Evolutionary conservation across 2,329 filamentous ascomycete species (phyloP).

Genomic region (Cercospora nicotianae): DNA sequence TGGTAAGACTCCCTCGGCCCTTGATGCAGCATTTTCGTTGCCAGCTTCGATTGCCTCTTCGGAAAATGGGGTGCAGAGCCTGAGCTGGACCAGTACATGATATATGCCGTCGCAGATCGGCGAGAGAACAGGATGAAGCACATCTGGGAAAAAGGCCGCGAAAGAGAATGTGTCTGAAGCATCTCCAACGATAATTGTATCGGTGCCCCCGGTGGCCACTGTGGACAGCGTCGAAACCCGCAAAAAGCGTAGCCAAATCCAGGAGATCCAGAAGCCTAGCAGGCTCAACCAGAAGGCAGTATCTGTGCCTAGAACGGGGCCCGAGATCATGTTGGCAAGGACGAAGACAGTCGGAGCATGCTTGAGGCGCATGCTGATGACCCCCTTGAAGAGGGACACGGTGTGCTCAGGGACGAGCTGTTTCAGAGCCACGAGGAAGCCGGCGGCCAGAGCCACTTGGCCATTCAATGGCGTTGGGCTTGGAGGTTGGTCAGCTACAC

Average conservation of each 20-base stretch:
- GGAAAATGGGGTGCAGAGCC: slow-evolving; percentile 82
- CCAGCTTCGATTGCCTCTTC: slow-evolving; percentile 73
- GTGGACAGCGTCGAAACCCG: slow-evolving; percentile 60
- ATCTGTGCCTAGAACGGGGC: slow-evolving; percentile 65
- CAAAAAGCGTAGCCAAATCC: slow-evolving; percentile 96
- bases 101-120: slow-evolving; percentile 75
- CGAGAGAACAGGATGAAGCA: slow-evolving; percentile 74
- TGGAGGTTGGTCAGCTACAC: slow-evolving; percentile 7
- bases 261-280: slow-evolving; percentile 81
- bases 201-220: slow-evolving; percentile 50
- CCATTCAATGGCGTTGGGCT: slow-evolving; percentile 79
- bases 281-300: slow-evolving; percentile 77
- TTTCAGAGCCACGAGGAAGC: slow-evolving; percentile 95
- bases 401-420: slow-evolving; percentile 97
- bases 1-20: slow-evolving; percentile 61
- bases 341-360: slow-evolving; percentile 66
- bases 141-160: slow-evolving; percentile 89
- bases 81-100: slow-evolving; percentile 69
- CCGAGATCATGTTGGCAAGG: slow-evolving; percentile 67
- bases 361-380: slow-evolving; percentile 85
- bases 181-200: slow-evolving; percentile 71
- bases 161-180: slow-evolving; percentile 96
- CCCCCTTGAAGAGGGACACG: slow-evolving; percentile 84
- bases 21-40: slow-evolving; percentile 68
- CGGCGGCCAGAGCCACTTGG: slow-evolving; percentile 83